These are phyloP conservation scores for Raffaelea albimanens DNA, from an alignment of 2,329 filamentous ascomycete species.

Conservation along the genomic window DNA sequence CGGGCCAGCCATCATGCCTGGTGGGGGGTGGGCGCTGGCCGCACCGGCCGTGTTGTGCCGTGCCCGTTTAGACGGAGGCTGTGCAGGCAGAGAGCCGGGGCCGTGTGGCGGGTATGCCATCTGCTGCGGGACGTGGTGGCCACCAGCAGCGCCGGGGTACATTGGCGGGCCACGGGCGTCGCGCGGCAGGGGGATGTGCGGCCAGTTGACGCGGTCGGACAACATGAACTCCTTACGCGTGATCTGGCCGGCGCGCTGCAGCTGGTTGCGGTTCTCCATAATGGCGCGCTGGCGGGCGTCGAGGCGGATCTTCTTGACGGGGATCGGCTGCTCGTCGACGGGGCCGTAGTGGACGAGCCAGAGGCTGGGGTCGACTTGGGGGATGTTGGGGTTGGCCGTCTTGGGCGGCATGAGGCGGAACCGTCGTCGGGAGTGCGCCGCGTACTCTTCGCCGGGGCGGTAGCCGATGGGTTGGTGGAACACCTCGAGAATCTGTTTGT, in stretches of 20 bases:
- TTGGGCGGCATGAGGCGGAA: slow-evolving; percentile 75
- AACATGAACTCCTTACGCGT: slow-evolving; percentile 92
- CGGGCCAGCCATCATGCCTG: slow-evolving; percentile 11
- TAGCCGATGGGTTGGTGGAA: slow-evolving; percentile 76
- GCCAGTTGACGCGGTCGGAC: slow-evolving; percentile 82
- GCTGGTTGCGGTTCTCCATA: slow-evolving; percentile 54
- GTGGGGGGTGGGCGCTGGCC: slow-evolving; percentile 8
- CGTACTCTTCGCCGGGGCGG: slow-evolving; percentile 58
- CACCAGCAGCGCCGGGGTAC: slow-evolving; percentile 35
- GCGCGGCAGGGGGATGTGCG: slow-evolving; percentile 63
- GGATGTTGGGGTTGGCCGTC: slow-evolving; percentile 55
- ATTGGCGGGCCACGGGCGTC: slow-evolving; percentile 41
- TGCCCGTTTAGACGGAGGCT: slow-evolving; percentile 46
- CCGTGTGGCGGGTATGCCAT: slow-evolving; percentile 53
- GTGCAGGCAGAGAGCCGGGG: slow-evolving; percentile 31
- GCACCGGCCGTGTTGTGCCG: slow-evolving; percentile 34
- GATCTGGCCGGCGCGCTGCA: slow-evolving; percentile 68
- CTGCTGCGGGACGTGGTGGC: slow-evolving; percentile 39
- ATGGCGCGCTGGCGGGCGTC: slow-evolving; percentile 50
- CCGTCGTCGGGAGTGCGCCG: slow-evolving; percentile 70
- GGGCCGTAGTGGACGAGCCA: slow-evolving; percentile 90
- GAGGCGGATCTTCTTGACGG: slow-evolving; percentile 56
- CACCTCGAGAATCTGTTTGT: slow-evolving; percentile 58
- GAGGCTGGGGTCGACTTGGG: slow-evolving; percentile 67
- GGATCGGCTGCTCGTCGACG: slow-evolving; percentile 62